phyloP scores from a whole-genome alignment of 148 eudicot species.

The Vaccinium corymbosum region DNA sequence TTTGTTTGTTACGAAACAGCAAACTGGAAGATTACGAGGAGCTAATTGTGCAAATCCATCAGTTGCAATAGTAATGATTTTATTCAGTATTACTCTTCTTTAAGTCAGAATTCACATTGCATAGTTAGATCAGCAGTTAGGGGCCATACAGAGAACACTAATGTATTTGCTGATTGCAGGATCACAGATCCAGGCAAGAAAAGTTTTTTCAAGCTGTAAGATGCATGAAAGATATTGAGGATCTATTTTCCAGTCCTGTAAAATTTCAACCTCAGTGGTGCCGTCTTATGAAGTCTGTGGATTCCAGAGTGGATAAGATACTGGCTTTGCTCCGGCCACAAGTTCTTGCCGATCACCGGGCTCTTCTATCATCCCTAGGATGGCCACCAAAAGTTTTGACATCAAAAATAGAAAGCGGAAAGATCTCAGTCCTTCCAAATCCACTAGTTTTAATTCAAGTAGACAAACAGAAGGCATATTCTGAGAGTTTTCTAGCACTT shows the following conservation, averaged over 20 bases:
- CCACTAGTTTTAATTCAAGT: constrained; percentile 45
- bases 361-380: constrained; percentile 6
- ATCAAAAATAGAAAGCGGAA: constrained; percentile 24
- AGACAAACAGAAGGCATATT: constrained; percentile 22
- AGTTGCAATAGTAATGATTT: constrained; percentile 27
- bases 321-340: constrained; percentile 44
- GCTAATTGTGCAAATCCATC: constrained; percentile 21
- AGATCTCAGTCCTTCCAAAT: constrained; percentile 33
- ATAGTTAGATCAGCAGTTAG: background rate
- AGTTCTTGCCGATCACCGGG: constrained; percentile 16
- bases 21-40: constrained; percentile 22
- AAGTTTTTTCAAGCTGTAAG: background rate
- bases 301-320: constrained; percentile 40
- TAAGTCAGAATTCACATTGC: background rate
- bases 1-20: background rate
- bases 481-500: constrained; percentile 5
- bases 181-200: background rate
- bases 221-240: background rate
- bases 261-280: constrained; percentile 5
- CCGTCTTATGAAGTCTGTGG: constrained; percentile 38
- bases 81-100: constrained; percentile 7
- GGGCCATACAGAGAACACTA: background rate
- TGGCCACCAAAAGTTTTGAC: constrained; percentile 18
- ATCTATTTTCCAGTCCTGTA: background rate
- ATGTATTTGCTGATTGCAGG: background rate